phyloP scores from a whole-genome alignment of 257 asterid species.

The Apocynum venetum region DNA sequence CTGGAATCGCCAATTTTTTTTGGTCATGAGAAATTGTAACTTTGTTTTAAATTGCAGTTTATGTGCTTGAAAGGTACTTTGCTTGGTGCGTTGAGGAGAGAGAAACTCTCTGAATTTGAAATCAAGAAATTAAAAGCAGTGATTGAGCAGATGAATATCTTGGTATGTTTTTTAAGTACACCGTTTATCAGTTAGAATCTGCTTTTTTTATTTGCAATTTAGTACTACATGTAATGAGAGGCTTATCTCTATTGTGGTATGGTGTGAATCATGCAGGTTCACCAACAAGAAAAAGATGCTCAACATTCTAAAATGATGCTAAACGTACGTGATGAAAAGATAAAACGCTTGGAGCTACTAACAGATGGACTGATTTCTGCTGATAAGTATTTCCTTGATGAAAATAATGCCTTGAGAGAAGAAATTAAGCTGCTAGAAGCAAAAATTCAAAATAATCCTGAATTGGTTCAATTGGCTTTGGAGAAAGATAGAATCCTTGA shows the following conservation, averaged over 20 bases:
- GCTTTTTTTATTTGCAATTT: not conserved
- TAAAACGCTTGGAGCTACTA: conserved; percentile 46
- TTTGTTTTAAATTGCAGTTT: conserved; percentile 40
- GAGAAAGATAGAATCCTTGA: conserved; percentile 50
- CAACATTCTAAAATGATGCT: conserved; percentile 46
- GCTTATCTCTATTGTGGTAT: not conserved
- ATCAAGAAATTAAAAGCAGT: conserved; percentile 48
- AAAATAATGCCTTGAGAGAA: conserved; percentile 50
- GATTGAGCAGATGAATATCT: conserved; percentile 41
- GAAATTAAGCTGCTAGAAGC: conserved; percentile 48
- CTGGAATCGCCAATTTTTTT: not conserved
- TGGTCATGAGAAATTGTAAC: conserved; percentile 2
- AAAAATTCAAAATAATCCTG: conserved; percentile 40
- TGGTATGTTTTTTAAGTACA: conserved; percentile 32
- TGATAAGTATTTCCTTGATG: conserved; percentile 44
- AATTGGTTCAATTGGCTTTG: conserved; percentile 29
- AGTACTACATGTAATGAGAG: not conserved
- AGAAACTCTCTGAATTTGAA: conserved; percentile 48
- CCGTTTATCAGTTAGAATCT: not conserved
- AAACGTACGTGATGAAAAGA: conserved; percentile 53
- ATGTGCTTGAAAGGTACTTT: conserved; percentile 38
- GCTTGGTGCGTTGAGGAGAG: conserved; percentile 47
- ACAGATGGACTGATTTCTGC: conserved; percentile 43
- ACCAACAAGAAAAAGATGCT: conserved; percentile 52
- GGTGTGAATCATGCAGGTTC: conserved; percentile 35